Evolutionary conservation across 2,329 filamentous ascomycete genomes (phyloP), one percentile per base, ranked within the genome.

Genomic region (Pleoardoris graminearum): DNA sequence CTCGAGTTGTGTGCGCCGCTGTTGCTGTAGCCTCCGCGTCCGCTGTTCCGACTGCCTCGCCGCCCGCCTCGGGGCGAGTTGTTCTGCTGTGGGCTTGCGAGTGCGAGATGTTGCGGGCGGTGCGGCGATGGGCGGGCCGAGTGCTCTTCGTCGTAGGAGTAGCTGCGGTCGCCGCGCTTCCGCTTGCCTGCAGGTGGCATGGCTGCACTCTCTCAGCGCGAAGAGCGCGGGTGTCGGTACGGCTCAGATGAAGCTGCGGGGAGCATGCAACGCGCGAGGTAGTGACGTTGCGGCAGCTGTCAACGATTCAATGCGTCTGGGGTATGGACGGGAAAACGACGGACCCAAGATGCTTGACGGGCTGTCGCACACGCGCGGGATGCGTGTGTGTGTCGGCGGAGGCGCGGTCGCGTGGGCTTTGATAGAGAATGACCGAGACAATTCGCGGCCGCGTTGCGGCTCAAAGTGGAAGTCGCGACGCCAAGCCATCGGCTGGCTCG

Each of bases 121-220:
- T 82, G 78, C 16, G 80, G 79, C 51, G 80, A 81, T 33, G 77
- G 77, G 50, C 79, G 68, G 53, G 56, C 63, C 16, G 68, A 60
- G 43, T 62, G 65, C 50, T 78, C 70, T 47, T 68, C 65, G 37
- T 80, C 77, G 45, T 78, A 69, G 12, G 77, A 74, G 52, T 71
- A 74, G 41, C 68, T 73, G 55, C 76, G 72, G 41, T 81, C 79
- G 29, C 73, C 70, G 53, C 79, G 76, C 76, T 85, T 85, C 57
- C 83, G 77, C 76, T 86, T 86, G 48, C 75, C 74, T 58, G 71
- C 71, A 59, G 78, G 80, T 69, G 80, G 75, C 82, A 84, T 84
- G 36, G 27, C 68, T 58, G 67, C 61, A 63, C 63, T 55, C 59
- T 66, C 60, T 62, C 58, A 62, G 42, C 54, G 57, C 57, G 54